Evolutionary conservation across 495 filamentous ascomycete genomes (phyloP), one percentile per base, ranked within the genome.

Genomic region (Talaromyces liani): DNA sequence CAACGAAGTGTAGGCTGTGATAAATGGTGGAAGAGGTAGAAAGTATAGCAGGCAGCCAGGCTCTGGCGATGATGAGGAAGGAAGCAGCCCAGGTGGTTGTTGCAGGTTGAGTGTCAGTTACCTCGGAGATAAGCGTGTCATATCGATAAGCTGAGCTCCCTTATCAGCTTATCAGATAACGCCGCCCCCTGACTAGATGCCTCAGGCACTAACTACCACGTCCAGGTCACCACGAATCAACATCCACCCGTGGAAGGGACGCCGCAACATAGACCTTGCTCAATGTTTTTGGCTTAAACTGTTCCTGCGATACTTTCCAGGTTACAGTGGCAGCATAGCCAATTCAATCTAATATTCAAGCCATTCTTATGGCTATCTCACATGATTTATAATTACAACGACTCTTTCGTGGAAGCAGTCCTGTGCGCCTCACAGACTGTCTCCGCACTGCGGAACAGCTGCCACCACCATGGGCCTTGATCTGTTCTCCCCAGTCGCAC

Each of bases 401-500:
- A 14, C 61, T 55, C 59, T 69, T 58, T 66, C 67, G 67, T 75
- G 72, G 66, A 72, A 74, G 74, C 75, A 72, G 72, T 68, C 68
- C 67, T 71, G 66, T 67, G 67, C 65, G 73, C 65, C 66, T 70
- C 65, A 64, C 68, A 67, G 67, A 70, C 67, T 72, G 69, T 62
- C 64, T 74, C 67, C 67, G 57, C 69, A 66, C 66, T 60, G 61
- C 67, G 65, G 61, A 62, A 60, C 65, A 69, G 63, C 75, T 72
- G 80, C 81, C 77, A 88, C 69, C 65, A 96, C 69, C 65, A 96
- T 96, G 92, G 85, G 82, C 69, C 82, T 91, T 69, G 93, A 97
- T 74, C 85, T 89, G 68, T 84, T 96, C 68, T 89, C 92, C 66
- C 92, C 91, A 68, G 83, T 91, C 76, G 88, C 93, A 70, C 92